Evolutionary conservation across 2,329 filamentous ascomycete genomes (phyloP).

Genomic region (Botrytis fragariae): DNA sequence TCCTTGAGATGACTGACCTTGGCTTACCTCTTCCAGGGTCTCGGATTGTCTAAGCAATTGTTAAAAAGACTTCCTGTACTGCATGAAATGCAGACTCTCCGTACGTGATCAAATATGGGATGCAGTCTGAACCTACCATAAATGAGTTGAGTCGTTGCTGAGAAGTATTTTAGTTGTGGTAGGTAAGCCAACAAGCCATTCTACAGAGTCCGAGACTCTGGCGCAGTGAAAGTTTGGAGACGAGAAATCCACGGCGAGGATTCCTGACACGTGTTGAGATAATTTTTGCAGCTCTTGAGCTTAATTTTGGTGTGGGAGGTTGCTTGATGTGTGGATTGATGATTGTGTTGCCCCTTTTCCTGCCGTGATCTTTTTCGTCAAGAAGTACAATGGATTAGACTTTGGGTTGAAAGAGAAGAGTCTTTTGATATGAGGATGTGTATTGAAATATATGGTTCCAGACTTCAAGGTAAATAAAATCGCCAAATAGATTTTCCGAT

Average conservation of each 20-base stretch:
- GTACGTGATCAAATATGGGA: slow-evolving; percentile 7
- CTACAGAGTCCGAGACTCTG: neutral
- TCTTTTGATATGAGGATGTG: neutral
- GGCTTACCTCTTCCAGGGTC: slow-evolving; percentile 17
- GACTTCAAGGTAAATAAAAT: neutral
- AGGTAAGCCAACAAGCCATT: slow-evolving; percentile 13
- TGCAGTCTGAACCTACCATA: neutral
- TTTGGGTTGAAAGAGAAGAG: neutral
- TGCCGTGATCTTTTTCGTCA: neutral
- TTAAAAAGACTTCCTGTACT: neutral
- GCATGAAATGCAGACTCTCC: slow-evolving; percentile 2
- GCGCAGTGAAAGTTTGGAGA: slow-evolving; percentile 19
- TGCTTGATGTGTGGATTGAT: neutral
- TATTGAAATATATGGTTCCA: neutral
- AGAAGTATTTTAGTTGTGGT: neutral
- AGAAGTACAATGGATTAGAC: neutral
- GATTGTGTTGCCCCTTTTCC: slow-evolving; percentile 9
- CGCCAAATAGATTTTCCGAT: slow-evolving; percentile 15
- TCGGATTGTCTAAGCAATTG: neutral
- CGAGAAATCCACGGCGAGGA: slow-evolving; percentile 4
- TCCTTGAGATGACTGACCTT: neutral
- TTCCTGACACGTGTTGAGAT: slow-evolving; percentile 16
- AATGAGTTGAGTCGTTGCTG: slow-evolving; percentile 8
- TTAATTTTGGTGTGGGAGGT: neutral
- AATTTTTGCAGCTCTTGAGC: slow-evolving; percentile 4